Percentiles rank a stretch among this genome's conserved stretches.
These are phyloP conservation scores for Lachancea thermotolerans DNA, from an alignment of 805 yeast species.

Conservation along the genomic window DNA sequence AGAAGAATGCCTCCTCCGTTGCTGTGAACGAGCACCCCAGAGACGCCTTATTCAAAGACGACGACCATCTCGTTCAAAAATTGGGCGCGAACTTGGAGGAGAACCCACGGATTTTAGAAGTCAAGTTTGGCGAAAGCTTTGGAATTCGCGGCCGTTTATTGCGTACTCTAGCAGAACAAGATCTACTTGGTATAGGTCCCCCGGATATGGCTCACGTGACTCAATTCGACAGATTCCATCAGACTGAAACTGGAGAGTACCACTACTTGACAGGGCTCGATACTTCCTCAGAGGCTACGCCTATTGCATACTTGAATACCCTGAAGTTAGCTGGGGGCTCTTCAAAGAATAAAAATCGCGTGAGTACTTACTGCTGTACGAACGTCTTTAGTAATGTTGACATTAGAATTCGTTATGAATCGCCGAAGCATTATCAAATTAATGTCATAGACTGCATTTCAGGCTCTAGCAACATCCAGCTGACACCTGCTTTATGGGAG, in stretches of 20 bases:
- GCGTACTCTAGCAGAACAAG: conserved; percentile 13
- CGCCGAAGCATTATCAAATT: conserved; percentile 29
- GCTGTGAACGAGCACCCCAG: conserved; percentile 1
- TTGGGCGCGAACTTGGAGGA: conserved; percentile 1
- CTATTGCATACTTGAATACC: conserved; percentile 42
- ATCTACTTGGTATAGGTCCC: conserved; percentile 52
- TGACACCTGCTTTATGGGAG: conserved; percentile 43
- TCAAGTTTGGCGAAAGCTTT: conserved; percentile 27
- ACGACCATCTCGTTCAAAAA: neutral
- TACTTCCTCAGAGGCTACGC: conserved; percentile 39
- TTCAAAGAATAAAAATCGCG: conserved; percentile 20
- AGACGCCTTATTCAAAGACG: neutral
- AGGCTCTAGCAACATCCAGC: conserved; percentile 26
- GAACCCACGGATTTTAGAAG: conserved; percentile 25
- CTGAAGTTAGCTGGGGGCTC: conserved; percentile 21
- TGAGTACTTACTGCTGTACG: conserved; percentile 55
- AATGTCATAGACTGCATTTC: conserved; percentile 27
- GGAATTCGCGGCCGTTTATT: conserved; percentile 22
- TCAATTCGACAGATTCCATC: conserved; percentile 36
- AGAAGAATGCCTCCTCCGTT: conserved; percentile 5
- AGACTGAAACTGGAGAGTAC: conserved; percentile 45
- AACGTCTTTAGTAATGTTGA: conserved; percentile 72
- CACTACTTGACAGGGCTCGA: conserved; percentile 45
- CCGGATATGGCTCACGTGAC: conserved; percentile 55
- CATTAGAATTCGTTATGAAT: conserved; percentile 52